Evolutionary conservation across 106 monocot genomes (phyloP).

Genomic region (Allium cepa): DNA sequence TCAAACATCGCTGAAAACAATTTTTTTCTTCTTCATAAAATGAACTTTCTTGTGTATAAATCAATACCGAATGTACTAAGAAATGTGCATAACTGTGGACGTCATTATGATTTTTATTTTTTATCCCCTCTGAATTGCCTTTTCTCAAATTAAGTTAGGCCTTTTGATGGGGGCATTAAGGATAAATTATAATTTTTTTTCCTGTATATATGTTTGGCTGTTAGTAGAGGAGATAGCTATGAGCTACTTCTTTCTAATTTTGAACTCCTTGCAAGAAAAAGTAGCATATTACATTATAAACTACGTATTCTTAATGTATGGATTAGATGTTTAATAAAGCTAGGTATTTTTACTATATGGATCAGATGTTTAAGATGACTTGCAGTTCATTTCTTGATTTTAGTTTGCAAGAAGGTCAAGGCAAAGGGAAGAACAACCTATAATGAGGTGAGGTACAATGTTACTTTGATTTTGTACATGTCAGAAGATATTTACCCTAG

Average conservation of each 20-base stretch:
- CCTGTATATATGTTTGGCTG: not conserved
- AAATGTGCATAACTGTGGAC: too few relatives aligned
- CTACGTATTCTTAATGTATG: too few relatives aligned
- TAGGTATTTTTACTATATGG: not conserved
- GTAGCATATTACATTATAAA: not conserved
- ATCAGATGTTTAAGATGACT: not conserved
- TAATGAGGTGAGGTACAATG: conserved; percentile 53
- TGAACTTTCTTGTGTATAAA: too few relatives aligned
- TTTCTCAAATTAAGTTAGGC: not conserved
- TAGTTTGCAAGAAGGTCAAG: conserved; percentile 87
- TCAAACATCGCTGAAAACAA: too few relatives aligned
- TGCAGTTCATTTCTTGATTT: conserved; percentile 4
- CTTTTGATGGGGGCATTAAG: not conserved
- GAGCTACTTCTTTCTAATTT: not conserved
- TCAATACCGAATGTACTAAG: too few relatives aligned
- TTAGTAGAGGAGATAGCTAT: not conserved
- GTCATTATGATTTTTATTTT: too few relatives aligned
- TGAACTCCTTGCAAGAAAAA: not conserved
- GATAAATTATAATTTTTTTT: not conserved
- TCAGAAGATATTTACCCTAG: not conserved
- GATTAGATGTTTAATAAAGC: not conserved
- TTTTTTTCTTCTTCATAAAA: too few relatives aligned
- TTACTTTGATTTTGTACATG: too few relatives aligned
- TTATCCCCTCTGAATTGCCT: too few relatives aligned
- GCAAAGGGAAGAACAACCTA: conserved; percentile 92